Conservation (phyloP, 768 basidiomycete genomes). For the Russula sp. region DNA sequence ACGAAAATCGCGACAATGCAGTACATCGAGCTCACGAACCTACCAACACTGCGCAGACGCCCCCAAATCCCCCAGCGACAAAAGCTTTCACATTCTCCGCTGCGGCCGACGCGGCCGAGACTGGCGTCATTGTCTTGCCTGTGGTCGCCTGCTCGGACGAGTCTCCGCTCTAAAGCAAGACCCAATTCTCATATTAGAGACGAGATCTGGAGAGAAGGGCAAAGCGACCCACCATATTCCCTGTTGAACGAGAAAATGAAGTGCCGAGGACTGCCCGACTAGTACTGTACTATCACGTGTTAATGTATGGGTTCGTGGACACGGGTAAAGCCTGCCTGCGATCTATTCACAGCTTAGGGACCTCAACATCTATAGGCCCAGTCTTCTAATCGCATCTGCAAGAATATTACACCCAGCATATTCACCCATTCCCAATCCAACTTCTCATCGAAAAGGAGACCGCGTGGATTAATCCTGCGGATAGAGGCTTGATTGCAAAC, state of each 20-base stretch:
- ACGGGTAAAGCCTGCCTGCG: too few species aligned
- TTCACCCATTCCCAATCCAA: too few species aligned
- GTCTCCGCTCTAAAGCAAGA: constrained; percentile 21
- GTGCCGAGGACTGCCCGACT: background rate
- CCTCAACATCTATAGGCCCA: too few species aligned
- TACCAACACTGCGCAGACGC: constrained; percentile 81
- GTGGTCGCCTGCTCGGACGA: constrained; percentile 14
- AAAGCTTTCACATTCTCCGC: constrained; percentile 71
- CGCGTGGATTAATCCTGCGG: too few species aligned
- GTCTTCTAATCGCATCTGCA: too few species aligned
- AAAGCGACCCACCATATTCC: constrained; percentile 14
- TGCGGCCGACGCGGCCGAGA: constrained; percentile 34
- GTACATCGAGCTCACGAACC: constrained; percentile 50
- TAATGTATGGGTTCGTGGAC: too few species aligned
- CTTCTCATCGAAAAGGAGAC: too few species aligned
- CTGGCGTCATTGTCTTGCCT: constrained; percentile 2
- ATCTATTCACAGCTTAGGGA: too few species aligned
- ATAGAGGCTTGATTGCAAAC: too few species aligned
- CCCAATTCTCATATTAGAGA: background rate
- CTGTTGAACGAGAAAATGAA: background rate
- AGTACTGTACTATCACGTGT: too few species aligned
- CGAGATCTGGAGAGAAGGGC: background rate
- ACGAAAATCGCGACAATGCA: background rate
- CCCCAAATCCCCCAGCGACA: constrained; percentile 91
- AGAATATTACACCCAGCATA: too few species aligned